Base-by-base conservation (phyloP, 495 filamentous ascomycete species). In the Melanomma pulvis-pyrius region DNA sequence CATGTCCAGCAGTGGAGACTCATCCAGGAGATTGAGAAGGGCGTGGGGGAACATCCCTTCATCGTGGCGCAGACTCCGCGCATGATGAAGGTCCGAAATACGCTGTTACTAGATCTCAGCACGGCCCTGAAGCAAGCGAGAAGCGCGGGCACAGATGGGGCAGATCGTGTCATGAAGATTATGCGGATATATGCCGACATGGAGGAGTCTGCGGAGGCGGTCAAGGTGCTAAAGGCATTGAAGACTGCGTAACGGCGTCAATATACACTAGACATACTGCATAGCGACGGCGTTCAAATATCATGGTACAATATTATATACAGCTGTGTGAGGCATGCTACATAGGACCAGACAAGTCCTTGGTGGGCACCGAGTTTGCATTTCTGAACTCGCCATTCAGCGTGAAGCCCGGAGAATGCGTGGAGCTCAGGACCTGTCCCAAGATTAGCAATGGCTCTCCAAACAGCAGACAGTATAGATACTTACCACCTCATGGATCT, bases 401-500 rank as follows among this genome's bases (percentile, higher is more conserved):
- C 72, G 85, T 88, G 82, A 98, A 90, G 3, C 92, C 94, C 4
- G 93, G 90, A 25, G 87, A 88, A 73, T 90, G 78, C 29, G 92
- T 96, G 0, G 92, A 91, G 79, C 91, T 92, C 70, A 98, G 79
- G n/a, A 96, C 85, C 85, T 88, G 67, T n/a, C 13, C 22, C 2
- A n/a, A 44, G 1, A 25, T 71, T 68, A 71, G 65, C 48, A 49
- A n/a, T 36, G n/a, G 39, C 39, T 44, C 26, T 6, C 29, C 21
- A n/a, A 26, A 39, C 24, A 30, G 19, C 17, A 24, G n/a, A 7
- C 11, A 19, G 29, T 1, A 4, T 19, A 7, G 22, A 28, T 3
- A 79, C 84, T 73, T 72, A 89, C 93, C 72, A 98, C 91, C 80
- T 98, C 96, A 70, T 92, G 86, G 50, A 98, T 79, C 49, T 90